Evolutionary conservation across 2,329 filamentous ascomycete species (phyloP), one percentile per base, ranked within the genome.

Genomic region (Colletotrichum endophyticum): DNA sequence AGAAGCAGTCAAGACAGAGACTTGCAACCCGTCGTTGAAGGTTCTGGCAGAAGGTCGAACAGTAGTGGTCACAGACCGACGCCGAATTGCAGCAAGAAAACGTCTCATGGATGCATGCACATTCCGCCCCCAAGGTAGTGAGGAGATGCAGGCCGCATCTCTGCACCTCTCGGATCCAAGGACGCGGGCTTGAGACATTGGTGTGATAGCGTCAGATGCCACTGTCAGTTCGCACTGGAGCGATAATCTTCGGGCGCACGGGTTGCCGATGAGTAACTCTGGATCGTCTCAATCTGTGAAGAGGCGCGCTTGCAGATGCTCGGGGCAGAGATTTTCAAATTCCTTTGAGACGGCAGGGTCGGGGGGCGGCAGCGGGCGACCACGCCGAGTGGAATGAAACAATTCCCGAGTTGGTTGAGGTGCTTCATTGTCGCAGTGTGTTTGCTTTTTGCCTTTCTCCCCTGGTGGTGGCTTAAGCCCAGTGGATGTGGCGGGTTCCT

Each of bases 171-270:
- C 64, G 57, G 70, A 34, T 34, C 70, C 73, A 69, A 64, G 70
- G 70, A 66, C 70, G 64, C n/a, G 28, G 56, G 66, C 34, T 53
- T 64, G 70, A 69, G 64, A 69, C 73, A 76, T 69, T 76, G 64
- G 70, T 73, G 44, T 69, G 64, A 76, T 76, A 36, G 73, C 64
- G 73, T 73, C 64, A 76, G 73, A 73, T 69, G 64, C 70, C 63
- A 73, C 44, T 72, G 39, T 56, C 39, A 71, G 44, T 71, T 74
- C 39, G 39, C 39, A 44, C 57, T 73, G 69, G 30, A 30, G 30
- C 56, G 53, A 27, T 22, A 56, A 53, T 53, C 61, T 27, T 66
- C 39, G 44, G 64, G 34, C 57, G 70, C 66, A 59, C n/a, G 73
- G 56, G 39, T 32, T 59, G 64, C 64, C 59, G 44, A 73, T 59